Conservation (phyloP, 2,329 filamentous ascomycete genomes). For the Arthrobotrys conoides region DNA sequence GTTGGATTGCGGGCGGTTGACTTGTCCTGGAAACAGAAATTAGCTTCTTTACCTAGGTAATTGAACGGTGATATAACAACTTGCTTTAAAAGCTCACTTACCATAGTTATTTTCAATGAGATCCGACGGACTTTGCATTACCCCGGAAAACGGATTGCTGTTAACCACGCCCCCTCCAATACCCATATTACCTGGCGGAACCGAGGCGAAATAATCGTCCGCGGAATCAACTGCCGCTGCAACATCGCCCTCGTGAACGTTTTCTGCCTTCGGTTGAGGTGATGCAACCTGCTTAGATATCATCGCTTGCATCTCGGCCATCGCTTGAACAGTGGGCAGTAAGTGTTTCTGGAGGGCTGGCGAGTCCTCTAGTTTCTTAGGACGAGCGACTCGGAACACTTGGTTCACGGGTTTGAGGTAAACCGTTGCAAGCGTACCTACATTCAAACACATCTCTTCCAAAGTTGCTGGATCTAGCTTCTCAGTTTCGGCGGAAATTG, state of each 20-base stretch:
- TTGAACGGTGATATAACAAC: no score
- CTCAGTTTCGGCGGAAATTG: conserved; percentile 96
- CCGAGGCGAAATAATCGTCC: conserved; percentile 65
- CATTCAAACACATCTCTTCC: conserved; percentile 96
- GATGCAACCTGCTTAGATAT: conserved; percentile 69
- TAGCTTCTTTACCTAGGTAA: not conserved
- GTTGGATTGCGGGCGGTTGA: conserved; percentile 49
- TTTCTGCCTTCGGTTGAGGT: conserved; percentile 75
- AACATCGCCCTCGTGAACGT: conserved; percentile 73
- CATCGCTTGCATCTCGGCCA: conserved; percentile 62
- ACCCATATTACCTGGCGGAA: conserved; percentile 59
- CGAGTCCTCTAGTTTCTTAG: conserved; percentile 82
- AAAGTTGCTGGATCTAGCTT: conserved; percentile 90
- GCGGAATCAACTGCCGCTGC: conserved; percentile 71
- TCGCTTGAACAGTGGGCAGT: conserved; percentile 71
- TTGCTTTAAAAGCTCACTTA: not conserved
- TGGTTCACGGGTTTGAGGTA: conserved; percentile 98
- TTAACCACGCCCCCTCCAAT: conserved; percentile 55
- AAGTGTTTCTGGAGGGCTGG: conserved; percentile 85
- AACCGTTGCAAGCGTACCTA: conserved; percentile 94
- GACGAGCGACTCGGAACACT: conserved; percentile 90
- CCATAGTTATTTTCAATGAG: conserved; percentile 59
- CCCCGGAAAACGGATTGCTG: conserved; percentile 58
- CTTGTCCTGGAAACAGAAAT: conserved; percentile 22
- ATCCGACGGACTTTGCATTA: conserved; percentile 59